phyloP scores from a whole-genome alignment of 805 yeast genomes.

The Candida silvicultrix region DNA sequence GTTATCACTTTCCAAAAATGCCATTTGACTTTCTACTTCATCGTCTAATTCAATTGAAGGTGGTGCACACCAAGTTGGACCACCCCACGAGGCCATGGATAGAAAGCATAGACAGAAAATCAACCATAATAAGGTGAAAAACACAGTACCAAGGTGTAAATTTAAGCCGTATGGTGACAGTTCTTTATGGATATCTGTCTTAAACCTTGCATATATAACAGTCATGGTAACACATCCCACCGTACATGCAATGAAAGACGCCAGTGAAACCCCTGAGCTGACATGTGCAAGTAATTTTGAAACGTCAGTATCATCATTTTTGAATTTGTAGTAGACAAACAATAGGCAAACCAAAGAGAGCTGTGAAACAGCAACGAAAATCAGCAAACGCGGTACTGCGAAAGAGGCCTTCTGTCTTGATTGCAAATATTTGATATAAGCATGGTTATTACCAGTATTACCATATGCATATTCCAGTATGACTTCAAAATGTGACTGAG shows the following conservation, averaged over 20 bases:
- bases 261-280: slow-evolving; percentile 30
- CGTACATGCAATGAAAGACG: slow-evolving; percentile 26
- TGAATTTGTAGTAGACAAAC: slow-evolving; percentile 29
- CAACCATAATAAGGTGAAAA: slow-evolving; percentile 37
- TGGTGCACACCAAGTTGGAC: slow-evolving; percentile 50
- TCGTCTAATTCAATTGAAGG: slow-evolving; percentile 21
- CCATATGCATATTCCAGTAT: slow-evolving; percentile 44
- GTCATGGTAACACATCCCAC: slow-evolving; percentile 28
- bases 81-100: slow-evolving; percentile 28
- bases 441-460: slow-evolving; percentile 20
- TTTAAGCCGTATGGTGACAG: slow-evolving; percentile 42
- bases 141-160: slow-evolving; percentile 33
- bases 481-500: slow-evolving; percentile 32
- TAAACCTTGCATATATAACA: slow-evolving; percentile 16
- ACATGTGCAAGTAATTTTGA: slow-evolving; percentile 28
- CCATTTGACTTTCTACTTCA: slow-evolving; percentile 1
- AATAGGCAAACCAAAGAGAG: slow-evolving; percentile 24
- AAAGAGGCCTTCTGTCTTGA: slow-evolving; percentile 16
- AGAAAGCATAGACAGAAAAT: slow-evolving; percentile 19
- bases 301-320: slow-evolving; percentile 21
- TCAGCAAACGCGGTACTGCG: slow-evolving; percentile 25
- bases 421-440: slow-evolving; percentile 17
- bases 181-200: slow-evolving; percentile 14
- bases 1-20: neutral
- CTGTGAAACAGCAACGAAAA: slow-evolving; percentile 26